Base-by-base conservation (phyloP, 1,284 basidiomycete species). In the Inonotus obliquus region DNA sequence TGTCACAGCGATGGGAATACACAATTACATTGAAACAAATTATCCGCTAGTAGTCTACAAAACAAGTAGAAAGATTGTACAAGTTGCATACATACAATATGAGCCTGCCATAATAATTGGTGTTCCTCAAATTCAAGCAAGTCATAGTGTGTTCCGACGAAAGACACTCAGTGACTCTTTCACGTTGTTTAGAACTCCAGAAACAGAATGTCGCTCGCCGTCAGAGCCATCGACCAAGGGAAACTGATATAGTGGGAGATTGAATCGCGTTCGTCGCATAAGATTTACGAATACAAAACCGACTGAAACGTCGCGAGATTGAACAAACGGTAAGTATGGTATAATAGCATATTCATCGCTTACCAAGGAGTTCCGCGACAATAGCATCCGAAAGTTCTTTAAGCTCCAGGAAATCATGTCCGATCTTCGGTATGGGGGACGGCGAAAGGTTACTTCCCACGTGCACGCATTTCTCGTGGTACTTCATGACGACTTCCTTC, bases 241-340 rank as follows among this genome's bases (percentile, higher is more conserved):
- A 47, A 63, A 63, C n/a, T 63, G 54, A 45, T 63, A 63, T 23
- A 37, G 38, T 14, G 62, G 62, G 17, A 80, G 75, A 59, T 69
- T 69, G 67, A 84, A 84, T 38, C 79, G 78, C 37, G 81, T 78
- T 57, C 81, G 74, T 27, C 82, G 79, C 27, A 84, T 70, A 32
- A 83, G 79, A 68, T 84, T 83, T 77, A 84, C 79, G 69, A 84
- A 77, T 39, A 84, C 71, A 68, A 83, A 84, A 4, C 80, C 81
- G 13, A 83, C 82, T 84, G n/a, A 25, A 58, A n/a, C n/a, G n/a
- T n/a, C 39, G 38, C 2, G 63, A 25, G 44, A 32, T 66, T 55
- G 39, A 63, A 59, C n/a, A 59, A 32, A 9, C 32, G 51, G 17
- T 25, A 38, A n/a, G 14, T 14, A 35, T 57, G 48, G 57, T 53